Evolutionary conservation across 441 rosid genomes (phyloP), one percentile per base, ranked within the genome.

Genomic region (Populus hybrid): DNA sequence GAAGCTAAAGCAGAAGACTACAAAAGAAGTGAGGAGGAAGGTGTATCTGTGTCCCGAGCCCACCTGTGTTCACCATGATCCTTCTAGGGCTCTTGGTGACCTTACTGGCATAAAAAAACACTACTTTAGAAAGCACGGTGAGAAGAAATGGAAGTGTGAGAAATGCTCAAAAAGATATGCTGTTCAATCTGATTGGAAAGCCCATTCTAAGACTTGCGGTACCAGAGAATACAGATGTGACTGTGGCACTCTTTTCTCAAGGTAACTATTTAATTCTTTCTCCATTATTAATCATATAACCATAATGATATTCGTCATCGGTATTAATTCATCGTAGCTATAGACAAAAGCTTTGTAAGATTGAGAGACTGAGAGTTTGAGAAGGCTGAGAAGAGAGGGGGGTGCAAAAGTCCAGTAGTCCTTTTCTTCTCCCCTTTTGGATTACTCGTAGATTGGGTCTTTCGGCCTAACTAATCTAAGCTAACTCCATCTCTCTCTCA

Each of bases 181-280:
- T 23, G 99, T 95, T 72, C 97, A 95, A 73, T 95, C 99, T 10
- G 99, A 95, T 85, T 95, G 95, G 97, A 95, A 95, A 83, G 99
- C 99, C 40, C 98, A 94, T 80, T 89, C 94, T 12, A 94, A 94
- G 74, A 94, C 93, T 38, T 94, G 98, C 70, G 98, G 98, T 75
- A 94, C 98, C 14, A 75, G 95, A 79, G 99, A 93, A 79, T 92
- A 93, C 83, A 82, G 93, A 75, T 95, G 99, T 77, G 97, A 93
- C 79, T 95, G 99, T 74, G 98, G 99, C 74, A 92, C 97, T 73
- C 91, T 93, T 79, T 95, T 93, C 83, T 93, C 98, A 11, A 90
- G 98, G 98, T 95, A 86, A 72, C 38, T 36, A 16, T 40, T 50
- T 30, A 64, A 73, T 21, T 46, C 16, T 14, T 36, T 34, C 6